These are phyloP conservation scores for Citrus reticulata DNA, from an alignment of 345 rosid species.

Conservation along the genomic window DNA sequence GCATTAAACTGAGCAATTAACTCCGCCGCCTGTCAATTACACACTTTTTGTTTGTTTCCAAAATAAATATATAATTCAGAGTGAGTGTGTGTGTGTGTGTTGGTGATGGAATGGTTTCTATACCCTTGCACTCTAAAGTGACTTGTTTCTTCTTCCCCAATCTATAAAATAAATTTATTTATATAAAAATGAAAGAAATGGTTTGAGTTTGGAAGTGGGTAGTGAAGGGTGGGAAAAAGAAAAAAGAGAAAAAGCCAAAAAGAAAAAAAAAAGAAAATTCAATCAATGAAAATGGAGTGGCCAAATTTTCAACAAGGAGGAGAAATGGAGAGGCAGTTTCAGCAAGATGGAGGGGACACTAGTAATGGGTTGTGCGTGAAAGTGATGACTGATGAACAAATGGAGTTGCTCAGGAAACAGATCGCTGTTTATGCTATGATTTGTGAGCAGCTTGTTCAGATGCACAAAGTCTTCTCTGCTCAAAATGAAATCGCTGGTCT, in stretches of 20 bases:
- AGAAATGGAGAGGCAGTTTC: conserved; percentile 30
- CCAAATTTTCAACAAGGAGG: background rate
- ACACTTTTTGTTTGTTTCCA: too few relatives aligned
- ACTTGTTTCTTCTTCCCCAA: background rate
- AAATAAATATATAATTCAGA: too few relatives aligned
- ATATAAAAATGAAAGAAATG: background rate
- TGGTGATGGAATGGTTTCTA: background rate
- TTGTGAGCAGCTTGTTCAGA: conserved; percentile 53
- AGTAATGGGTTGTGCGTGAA: conserved; percentile 24
- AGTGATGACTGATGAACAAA: conserved; percentile 79
- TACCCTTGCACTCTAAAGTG: background rate
- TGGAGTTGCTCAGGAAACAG: conserved; percentile 66
- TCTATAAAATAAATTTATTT: too few relatives aligned
- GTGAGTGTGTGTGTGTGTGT: too few relatives aligned
- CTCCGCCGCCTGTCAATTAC: background rate
- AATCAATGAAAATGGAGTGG: background rate
- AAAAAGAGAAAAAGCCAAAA: background rate
- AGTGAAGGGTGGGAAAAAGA: background rate
- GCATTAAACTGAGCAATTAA: background rate
- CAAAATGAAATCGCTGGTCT: conserved; percentile 42
- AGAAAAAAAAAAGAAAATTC: background rate
- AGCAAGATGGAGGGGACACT: conserved; percentile 13
- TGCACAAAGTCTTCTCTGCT: conserved; percentile 45
- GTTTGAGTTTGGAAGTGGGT: background rate
- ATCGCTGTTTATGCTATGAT: conserved; percentile 54